Percentiles rank a stretch among this genome's conserved stretches.
Evolutionary conservation across 306 rosid species (phyloP).

Genomic region (Medicago truncatula): DNA sequence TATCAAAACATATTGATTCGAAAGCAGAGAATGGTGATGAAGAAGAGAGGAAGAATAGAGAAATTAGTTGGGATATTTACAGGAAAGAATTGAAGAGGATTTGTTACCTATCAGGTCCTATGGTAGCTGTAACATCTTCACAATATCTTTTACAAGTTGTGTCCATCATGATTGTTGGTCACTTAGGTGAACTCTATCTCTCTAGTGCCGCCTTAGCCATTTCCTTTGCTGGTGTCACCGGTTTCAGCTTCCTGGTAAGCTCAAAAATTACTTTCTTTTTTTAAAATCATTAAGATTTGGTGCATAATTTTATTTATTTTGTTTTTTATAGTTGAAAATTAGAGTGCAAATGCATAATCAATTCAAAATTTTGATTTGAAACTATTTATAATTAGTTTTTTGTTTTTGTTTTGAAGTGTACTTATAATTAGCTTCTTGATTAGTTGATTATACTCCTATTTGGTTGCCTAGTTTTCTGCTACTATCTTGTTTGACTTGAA

Average conservation of each 20-base stretch:
- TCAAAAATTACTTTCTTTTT: too few species aligned
- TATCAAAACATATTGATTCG: background rate
- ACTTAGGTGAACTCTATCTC: conserved; percentile 61
- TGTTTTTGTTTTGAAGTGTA: too few species aligned
- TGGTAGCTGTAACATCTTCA: conserved; percentile 53
- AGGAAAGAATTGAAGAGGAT: conserved; percentile 54
- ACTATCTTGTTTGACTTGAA: background rate
- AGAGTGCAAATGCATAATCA: too few species aligned
- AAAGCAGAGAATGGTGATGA: background rate
- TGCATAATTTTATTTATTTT: too few species aligned
- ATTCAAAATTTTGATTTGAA: background rate
- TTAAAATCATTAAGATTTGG: too few species aligned
- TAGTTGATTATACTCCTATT: background rate
- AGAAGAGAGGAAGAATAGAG: background rate
- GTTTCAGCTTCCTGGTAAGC: conserved; percentile 59
- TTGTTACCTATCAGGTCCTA: conserved; percentile 53
- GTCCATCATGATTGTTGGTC: conserved; percentile 66
- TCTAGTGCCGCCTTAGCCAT: conserved; percentile 60
- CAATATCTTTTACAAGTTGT: conserved; percentile 59
- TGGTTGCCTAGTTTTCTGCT: background rate
- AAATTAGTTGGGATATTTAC: conserved; percentile 42
- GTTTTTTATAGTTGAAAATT: too few species aligned
- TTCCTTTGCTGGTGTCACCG: conserved; percentile 60
- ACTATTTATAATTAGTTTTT: too few species aligned
- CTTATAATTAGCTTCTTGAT: background rate